Evolutionary conservation across 2,329 filamentous ascomycete species (phyloP).

Genomic region (Dactylellina sp.): DNA sequence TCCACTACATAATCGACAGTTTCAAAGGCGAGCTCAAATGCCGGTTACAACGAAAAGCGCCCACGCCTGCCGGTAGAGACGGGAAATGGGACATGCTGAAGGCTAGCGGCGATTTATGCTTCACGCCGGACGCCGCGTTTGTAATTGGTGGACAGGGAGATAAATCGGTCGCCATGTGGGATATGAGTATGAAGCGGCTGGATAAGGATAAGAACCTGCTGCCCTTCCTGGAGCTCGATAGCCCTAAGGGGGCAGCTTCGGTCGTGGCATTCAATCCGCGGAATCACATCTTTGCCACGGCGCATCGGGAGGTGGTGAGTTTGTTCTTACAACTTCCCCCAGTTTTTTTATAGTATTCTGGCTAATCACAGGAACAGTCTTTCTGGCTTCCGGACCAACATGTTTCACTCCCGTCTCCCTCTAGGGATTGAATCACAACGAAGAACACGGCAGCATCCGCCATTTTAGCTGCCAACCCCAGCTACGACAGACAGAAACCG

Average conservation of each 20-base stretch:
- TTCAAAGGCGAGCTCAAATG: slow-evolving; percentile 85
- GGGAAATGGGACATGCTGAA: slow-evolving; percentile 65
- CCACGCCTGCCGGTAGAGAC: slow-evolving; percentile 65
- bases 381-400: slow-evolving; percentile 61
- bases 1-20: slow-evolving; percentile 93
- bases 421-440: slow-evolving; percentile 41
- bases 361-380: slow-evolving; percentile 45
- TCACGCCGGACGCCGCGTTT: slow-evolving; percentile 88
- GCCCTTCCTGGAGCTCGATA: slow-evolving; percentile 70
- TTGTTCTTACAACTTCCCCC: not conserved
- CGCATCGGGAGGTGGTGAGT: slow-evolving; percentile 79
- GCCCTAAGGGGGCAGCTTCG: slow-evolving; percentile 73
- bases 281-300: slow-evolving; percentile 90
- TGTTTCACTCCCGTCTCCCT: slow-evolving; percentile 58
- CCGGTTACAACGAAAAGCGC: slow-evolving; percentile 63
- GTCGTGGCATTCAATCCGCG: slow-evolving; percentile 89
- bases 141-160: slow-evolving; percentile 75
- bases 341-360: not conserved
- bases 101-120: slow-evolving; percentile 82
- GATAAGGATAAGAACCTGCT: slow-evolving; percentile 72
- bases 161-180: slow-evolving; percentile 85
- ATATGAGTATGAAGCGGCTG: slow-evolving; percentile 72
- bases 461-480: too few species aligned
- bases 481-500: too few species aligned
- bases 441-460: too few species aligned